phyloP scores from a whole-genome alignment of 345 rosid genomes.

The Kernera saxatilis region DNA sequence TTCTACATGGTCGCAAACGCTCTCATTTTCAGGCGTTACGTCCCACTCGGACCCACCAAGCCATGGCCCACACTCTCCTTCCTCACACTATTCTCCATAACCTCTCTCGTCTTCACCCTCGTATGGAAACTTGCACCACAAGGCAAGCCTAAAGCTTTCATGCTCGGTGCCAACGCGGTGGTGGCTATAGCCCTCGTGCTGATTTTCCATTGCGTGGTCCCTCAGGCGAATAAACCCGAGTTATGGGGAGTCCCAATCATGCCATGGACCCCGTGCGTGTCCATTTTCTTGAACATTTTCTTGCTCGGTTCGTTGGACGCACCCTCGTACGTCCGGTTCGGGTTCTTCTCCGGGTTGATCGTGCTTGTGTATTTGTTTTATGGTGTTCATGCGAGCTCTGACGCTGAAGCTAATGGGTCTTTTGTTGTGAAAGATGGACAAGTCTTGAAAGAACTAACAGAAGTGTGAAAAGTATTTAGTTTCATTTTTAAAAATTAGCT shows the following conservation, averaged over 20 bases:
- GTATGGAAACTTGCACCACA: conserved; percentile 57
- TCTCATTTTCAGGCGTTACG: conserved; percentile 71
- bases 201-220: conserved; percentile 49
- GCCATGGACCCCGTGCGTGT: conserved; percentile 86
- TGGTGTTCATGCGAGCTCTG: conserved; percentile 89
- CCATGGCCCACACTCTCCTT: conserved; percentile 79
- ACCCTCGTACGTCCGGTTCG: conserved; percentile 65
- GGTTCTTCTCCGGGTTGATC: conserved; percentile 55
- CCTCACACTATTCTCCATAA: conserved; percentile 50
- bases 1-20: conserved; percentile 98
- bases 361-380: conserved; percentile 66
- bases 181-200: conserved; percentile 42
- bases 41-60: conserved; percentile 49
- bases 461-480: conserved; percentile 36
- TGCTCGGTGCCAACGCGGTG: conserved; percentile 43
- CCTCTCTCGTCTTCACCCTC: conserved; percentile 60
- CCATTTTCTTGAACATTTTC: conserved; percentile 80
- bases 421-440: conserved; percentile 40
- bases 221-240: conserved; percentile 66
- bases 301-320: conserved; percentile 68
- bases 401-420: conserved; percentile 55
- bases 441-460: conserved; percentile 33
- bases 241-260: conserved; percentile 89
- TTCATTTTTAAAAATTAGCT: neutral
- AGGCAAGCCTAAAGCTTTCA: conserved; percentile 46